Evolutionary conservation across 208 protist species (phyloP).

Genomic region (Wallacemonas sp.): DNA sequence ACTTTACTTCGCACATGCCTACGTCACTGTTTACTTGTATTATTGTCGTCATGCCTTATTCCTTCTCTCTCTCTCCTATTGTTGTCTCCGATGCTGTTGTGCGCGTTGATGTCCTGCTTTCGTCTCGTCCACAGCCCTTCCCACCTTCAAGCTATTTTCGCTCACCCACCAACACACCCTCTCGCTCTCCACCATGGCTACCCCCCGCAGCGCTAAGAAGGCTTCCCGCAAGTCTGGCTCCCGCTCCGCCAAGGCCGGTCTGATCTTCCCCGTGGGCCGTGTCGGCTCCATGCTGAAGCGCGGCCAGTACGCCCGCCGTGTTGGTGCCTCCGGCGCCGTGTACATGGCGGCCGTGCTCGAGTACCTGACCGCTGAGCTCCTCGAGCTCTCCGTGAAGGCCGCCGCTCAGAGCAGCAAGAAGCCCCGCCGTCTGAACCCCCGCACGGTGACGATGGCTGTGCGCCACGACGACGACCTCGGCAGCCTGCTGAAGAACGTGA

Average conservation of each 20-base stretch:
- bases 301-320: conserved; percentile 95
- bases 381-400: conserved; percentile 83
- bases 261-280: conserved; percentile 99
- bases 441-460: conserved; percentile 74
- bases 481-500: conserved; percentile 68
- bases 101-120: not conserved
- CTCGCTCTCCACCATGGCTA: conserved; percentile 41
- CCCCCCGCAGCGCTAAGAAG: conserved; percentile 77
- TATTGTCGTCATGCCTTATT: too few relatives aligned
- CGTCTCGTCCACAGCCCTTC: not conserved
- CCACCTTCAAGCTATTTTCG: not conserved
- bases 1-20: too few relatives aligned
- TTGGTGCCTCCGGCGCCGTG: conserved; percentile 97
- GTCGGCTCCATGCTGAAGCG: conserved; percentile 95
- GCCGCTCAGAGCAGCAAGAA: conserved; percentile 67
- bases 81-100: too few relatives aligned
- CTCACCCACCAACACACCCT: conserved; percentile 2
- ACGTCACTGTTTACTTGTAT: too few relatives aligned
- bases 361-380: conserved; percentile 93
- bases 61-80: too few relatives aligned
- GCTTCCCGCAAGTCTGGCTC: conserved; percentile 72
- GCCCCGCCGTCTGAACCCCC: conserved; percentile 66
- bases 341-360: conserved; percentile 99
- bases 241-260: conserved; percentile 95
- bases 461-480: conserved; percentile 82